Base-by-base conservation (phyloP, 2,329 filamentous ascomycete species). In the Beauveria varroae region DNA sequence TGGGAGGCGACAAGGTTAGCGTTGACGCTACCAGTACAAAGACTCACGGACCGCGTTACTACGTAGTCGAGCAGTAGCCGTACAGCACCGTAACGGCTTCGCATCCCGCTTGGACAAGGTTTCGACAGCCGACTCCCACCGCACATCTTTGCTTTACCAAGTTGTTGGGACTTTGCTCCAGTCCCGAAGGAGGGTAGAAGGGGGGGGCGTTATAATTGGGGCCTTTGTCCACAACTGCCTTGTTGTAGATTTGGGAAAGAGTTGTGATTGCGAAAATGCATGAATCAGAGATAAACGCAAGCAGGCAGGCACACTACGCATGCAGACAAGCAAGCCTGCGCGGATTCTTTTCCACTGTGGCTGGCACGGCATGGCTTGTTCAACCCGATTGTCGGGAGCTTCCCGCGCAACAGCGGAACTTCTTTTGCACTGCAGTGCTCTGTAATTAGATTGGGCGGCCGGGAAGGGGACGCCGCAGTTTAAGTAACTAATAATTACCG, bases 21-120 rank as follows among this genome's bases (percentile, higher is more conserved):
- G 41, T 20, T n/a, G 26, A 60, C 58, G 50, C 50, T 60, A 53
- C 20, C 30, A 34, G 30, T 12, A 34, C 12, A 37, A 50, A 47
- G 51, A 14, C 40, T 60, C 50, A 60, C 58, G 51, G 51, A 60
- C 58, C 57, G 57, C 57, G 37, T 30, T 18, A 10, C n/a, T 28
- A 49, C 55, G 47, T 18, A 26, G 26, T 28, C 14, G 16, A 43
- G 50, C 34, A 34, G 30, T 34, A 14, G 34, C 34, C 34, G 34
- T 37, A 37, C 26, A 26, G 24, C 30, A 37, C 34, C 12, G 34
- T 37, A 34, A 37, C 34, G 34, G 30, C 30, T 14, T 34, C 30
- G 30, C 30, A 34, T 34, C 30, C 47, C 49, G 57, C 57, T 59
- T 51, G 57, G 57, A 52, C 57, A 43, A 22, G 20, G 51, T 37